Evolutionary conservation across 2,329 filamentous ascomycete genomes (phyloP).

Genomic region (Helminthosporium solani): DNA sequence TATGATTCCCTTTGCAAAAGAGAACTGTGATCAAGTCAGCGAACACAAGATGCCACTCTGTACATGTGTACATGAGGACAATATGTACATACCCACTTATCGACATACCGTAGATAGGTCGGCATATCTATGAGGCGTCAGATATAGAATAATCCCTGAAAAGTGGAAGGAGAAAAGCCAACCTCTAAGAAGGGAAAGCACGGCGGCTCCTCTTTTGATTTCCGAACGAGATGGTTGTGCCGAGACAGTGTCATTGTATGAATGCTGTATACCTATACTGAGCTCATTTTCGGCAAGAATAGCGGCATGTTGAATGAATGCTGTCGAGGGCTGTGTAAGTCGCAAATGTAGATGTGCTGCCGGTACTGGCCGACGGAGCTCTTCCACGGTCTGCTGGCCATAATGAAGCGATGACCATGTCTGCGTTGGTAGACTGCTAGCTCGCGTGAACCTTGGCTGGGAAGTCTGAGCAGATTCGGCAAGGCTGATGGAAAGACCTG

Average conservation of each 20-base stretch:
- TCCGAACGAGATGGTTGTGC: constrained; percentile 17
- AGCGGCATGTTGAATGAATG: constrained; percentile 28
- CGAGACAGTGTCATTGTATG: not conserved
- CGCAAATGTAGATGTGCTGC: constrained; percentile 10
- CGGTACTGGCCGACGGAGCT: constrained; percentile 18
- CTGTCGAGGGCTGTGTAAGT: constrained; percentile 11
- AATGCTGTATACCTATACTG: constrained; percentile 25
- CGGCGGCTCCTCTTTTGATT: constrained; percentile 29
- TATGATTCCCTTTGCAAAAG: constrained; percentile 32
- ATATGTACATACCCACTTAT: constrained; percentile 20
- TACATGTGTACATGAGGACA: not conserved
- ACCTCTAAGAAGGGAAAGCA: constrained; percentile 27
- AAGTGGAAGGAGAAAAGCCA: not conserved
- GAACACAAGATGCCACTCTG: not conserved
- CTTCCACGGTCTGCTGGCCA: constrained; percentile 14
- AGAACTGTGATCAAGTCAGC: constrained; percentile 19
- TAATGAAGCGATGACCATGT: constrained; percentile 12
- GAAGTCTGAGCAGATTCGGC: not conserved
- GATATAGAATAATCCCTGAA: not conserved
- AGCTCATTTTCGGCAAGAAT: constrained; percentile 31
- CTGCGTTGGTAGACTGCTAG: constrained; percentile 19
- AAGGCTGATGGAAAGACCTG: not conserved
- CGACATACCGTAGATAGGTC: constrained; percentile 30
- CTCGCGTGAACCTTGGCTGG: constrained; percentile 10
- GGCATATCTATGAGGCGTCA: constrained; percentile 16